phyloP scores from a whole-genome alignment of 768 basidiomycete species.

The Suillus weaverae region DNA sequence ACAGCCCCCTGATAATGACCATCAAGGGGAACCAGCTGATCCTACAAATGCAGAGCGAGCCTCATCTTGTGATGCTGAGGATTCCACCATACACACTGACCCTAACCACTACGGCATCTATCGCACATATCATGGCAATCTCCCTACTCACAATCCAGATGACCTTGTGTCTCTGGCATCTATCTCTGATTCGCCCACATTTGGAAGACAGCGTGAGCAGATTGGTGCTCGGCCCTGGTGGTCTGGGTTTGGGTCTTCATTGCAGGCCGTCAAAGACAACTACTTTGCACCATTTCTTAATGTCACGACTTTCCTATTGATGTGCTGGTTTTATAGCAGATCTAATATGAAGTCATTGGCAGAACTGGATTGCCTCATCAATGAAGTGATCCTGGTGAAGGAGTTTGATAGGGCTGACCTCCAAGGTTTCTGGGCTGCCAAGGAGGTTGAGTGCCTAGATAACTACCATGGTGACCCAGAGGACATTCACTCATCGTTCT shows the following conservation, averaged over 20 bases:
- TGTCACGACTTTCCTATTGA: conserved; percentile 16
- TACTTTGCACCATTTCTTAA: conserved; percentile 15
- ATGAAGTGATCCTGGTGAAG: conserved; percentile 9
- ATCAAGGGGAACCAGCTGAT: too few relatives aligned
- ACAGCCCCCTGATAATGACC: too few relatives aligned
- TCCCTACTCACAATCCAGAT: too few relatives aligned
- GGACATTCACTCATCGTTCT: neutral
- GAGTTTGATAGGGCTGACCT: conserved; percentile 13
- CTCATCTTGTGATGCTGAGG: too few relatives aligned
- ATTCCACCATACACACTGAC: too few relatives aligned
- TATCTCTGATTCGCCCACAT: too few relatives aligned
- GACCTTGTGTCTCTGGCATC: too few relatives aligned
- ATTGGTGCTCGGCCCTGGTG: neutral
- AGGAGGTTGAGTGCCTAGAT: neutral
- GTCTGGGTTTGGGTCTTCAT: conserved; percentile 3
- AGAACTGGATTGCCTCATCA: conserved; percentile 8
- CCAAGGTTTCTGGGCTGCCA: neutral
- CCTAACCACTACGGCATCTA: too few relatives aligned
- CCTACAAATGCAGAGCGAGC: too few relatives aligned
- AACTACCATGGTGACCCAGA: neutral
- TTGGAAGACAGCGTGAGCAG: neutral
- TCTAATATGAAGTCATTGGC: conserved; percentile 11
- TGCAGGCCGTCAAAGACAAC: neutral
- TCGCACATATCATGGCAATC: too few relatives aligned
- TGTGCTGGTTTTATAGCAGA: conserved; percentile 23